Conservation (phyloP, 2,329 filamentous ascomycete species). For the Neonectria punicea region DNA sequence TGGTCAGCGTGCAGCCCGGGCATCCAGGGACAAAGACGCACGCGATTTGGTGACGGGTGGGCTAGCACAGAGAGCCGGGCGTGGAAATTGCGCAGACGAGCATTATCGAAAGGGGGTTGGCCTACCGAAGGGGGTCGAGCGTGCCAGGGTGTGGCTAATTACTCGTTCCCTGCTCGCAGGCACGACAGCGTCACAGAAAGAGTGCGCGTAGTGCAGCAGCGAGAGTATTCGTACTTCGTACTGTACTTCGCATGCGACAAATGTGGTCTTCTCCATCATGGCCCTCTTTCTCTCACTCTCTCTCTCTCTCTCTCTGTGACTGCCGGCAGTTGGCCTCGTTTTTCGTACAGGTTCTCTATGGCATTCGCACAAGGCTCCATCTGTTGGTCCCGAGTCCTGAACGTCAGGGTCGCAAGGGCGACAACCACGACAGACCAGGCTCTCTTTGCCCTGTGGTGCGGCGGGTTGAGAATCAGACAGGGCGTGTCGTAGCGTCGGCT, state of each 20-base stretch:
- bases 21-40: constrained; percentile 28
- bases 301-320: neutral
- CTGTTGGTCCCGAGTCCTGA: constrained; percentile 29
- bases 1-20: constrained; percentile 6
- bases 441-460: constrained; percentile 23
- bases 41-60: constrained; percentile 19
- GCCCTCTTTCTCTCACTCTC: neutral
- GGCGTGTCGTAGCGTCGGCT: constrained; percentile 36
- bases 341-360: neutral
- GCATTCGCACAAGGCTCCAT: neutral
- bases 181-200: constrained; percentile 28
- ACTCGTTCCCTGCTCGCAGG: constrained; percentile 26
- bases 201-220: constrained; percentile 19
- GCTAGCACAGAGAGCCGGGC: constrained; percentile 18
- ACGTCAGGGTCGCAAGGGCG: constrained; percentile 1
- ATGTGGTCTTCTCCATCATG: neutral
- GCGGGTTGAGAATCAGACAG: constrained; percentile 30
- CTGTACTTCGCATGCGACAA: neutral
- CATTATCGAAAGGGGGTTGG: constrained; percentile 28
- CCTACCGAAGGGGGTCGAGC: constrained; percentile 5
- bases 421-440: constrained; percentile 12
- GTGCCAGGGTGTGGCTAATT: constrained; percentile 41
- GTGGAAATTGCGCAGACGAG: constrained; percentile 39
- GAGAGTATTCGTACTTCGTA: neutral
- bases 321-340: neutral